Evolutionary conservation across 2,329 filamentous ascomycete genomes (phyloP), one percentile per base, ranked within the genome.

Genomic region (Cadophora malorum): DNA sequence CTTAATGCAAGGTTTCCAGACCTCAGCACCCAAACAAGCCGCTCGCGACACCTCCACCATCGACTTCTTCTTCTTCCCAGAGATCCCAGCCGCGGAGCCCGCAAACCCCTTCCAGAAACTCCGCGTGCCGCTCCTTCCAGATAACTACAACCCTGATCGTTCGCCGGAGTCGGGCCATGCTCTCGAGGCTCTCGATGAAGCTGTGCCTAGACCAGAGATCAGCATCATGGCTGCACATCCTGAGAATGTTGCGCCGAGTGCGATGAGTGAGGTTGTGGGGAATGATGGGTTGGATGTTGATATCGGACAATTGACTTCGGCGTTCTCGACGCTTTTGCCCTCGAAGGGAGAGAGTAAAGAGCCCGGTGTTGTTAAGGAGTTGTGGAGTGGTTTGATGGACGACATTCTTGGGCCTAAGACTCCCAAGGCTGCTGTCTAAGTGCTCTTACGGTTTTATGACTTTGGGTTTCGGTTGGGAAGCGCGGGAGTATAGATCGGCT

Each of bases 1-100:
- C 50, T 79, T 90, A 66, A 90, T 90, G 87, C 88, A 90, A 80
- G 86, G 85, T 75, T 89, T 90, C 81, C 80, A 81, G 74, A 82
- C 83, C 25, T 82, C 83, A 21, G 79, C 81, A 3, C 77, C 83
- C 19, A 73, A 78, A 12, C 75, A 80, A 33, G 72, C 78, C n/a
- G 69, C 75, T 3, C 67, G 76, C 60, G 74, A 78, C 66, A 65
- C 76, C 52, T 76, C 70, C 4, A 74, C 75, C 28, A 75, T 77
- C 81, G 61, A 89, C 79, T 82, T 80, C 76, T 80, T 83, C 69
- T 78, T 87, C 69, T 81, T 90, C 66, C 87, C 87, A 31, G 77
- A 80, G 67, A 77, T 83, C 14, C 78, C 80, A 61, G 74, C 78
- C 55, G 69, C 77, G 56, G 61, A 64, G 6, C 66, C 72, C 2